Evolutionary conservation across 352 stramenopile genomes (phyloP).

Genomic region (Pythium aphanidermatum): DNA sequence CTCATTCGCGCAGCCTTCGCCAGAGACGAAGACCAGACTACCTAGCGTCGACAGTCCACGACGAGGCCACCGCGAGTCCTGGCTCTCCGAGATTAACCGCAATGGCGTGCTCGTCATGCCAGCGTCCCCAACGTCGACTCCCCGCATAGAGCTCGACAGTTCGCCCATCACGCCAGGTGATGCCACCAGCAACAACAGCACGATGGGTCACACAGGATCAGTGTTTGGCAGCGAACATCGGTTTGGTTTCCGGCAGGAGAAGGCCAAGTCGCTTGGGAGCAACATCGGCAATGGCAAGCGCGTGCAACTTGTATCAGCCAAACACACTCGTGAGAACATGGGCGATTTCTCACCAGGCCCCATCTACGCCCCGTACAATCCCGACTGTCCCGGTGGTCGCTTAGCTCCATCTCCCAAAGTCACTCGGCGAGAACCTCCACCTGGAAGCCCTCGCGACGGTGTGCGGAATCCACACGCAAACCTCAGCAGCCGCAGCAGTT

Average conservation of each 20-base stretch:
- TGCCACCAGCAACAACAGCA: slow-evolving; percentile 1
- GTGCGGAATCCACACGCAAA: slow-evolving; percentile 66
- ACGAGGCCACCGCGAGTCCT: slow-evolving; percentile 65
- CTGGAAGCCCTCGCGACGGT: slow-evolving; percentile 33
- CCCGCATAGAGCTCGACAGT: slow-evolving; percentile 5
- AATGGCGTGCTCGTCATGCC: slow-evolving; percentile 79
- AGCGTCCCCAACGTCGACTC: slow-evolving; percentile 23
- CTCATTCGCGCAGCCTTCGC: slow-evolving; percentile 56
- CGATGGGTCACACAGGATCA: slow-evolving; percentile 20
- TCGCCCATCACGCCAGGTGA: slow-evolving; percentile 11
- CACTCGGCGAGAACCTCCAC: slow-evolving; percentile 26
- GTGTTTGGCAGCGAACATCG: slow-evolving; percentile 73
- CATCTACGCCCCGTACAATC: slow-evolving; percentile 74
- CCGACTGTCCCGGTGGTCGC: slow-evolving; percentile 53
- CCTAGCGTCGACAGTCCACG: slow-evolving; percentile 47
- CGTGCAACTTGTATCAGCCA: slow-evolving; percentile 70
- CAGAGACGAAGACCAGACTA: slow-evolving; percentile 44
- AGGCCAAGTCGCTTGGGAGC: slow-evolving; percentile 21
- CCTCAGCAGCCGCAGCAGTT: slow-evolving; percentile 70
- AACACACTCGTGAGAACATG: slow-evolving; percentile 81
- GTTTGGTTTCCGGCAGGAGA: slow-evolving; percentile 53
- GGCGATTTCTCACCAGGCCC: slow-evolving; percentile 79
- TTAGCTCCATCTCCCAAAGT: slow-evolving; percentile 48
- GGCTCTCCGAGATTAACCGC: slow-evolving; percentile 75
- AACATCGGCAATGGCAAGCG: slow-evolving; percentile 31